Conservation (phyloP, 768 basidiomycete species). For the Boletus reticulatus region DNA sequence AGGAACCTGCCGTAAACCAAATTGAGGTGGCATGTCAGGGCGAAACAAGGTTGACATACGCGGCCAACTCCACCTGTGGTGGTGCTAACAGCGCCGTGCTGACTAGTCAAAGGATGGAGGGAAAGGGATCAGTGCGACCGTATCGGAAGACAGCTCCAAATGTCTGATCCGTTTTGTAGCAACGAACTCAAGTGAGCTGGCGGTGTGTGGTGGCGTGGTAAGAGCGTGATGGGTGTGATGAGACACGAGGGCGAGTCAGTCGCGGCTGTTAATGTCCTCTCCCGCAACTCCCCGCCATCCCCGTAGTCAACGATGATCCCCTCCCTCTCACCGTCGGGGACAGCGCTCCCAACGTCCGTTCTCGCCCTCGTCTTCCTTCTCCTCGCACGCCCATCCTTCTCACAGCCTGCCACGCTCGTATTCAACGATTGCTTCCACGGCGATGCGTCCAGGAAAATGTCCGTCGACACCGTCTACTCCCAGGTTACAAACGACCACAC, state of each 20-base stretch:
- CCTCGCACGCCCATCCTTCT: conserved; percentile 29
- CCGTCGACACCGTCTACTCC: conserved; percentile 68
- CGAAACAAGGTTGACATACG: neutral
- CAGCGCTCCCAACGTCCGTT: neutral
- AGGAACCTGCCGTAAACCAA: no score
- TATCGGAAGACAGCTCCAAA: neutral
- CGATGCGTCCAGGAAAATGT: conserved; percentile 54
- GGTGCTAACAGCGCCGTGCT: conserved; percentile 75
- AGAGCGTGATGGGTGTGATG: neutral
- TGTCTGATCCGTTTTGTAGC: conserved; percentile 43
- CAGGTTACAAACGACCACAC: conserved; percentile 54
- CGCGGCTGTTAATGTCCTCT: conserved; percentile 19
- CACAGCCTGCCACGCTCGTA: conserved; percentile 60
- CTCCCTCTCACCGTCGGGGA: conserved; percentile 4
- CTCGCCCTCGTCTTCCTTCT: conserved; percentile 10
- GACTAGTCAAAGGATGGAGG: conserved; percentile 49
- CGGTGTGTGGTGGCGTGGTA: conserved; percentile 4
- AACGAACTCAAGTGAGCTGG: neutral
- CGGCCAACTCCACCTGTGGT: conserved; percentile 66
- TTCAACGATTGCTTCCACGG: conserved; percentile 71
- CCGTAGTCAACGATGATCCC: conserved; percentile 26
- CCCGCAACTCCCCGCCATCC: conserved; percentile 7
- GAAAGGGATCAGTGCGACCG: conserved; percentile 42
- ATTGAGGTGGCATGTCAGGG: no score
- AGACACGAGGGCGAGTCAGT: neutral